phyloP scores from a whole-genome alignment of 2,329 filamentous ascomycete genomes.

The Whalleya microplaca region DNA sequence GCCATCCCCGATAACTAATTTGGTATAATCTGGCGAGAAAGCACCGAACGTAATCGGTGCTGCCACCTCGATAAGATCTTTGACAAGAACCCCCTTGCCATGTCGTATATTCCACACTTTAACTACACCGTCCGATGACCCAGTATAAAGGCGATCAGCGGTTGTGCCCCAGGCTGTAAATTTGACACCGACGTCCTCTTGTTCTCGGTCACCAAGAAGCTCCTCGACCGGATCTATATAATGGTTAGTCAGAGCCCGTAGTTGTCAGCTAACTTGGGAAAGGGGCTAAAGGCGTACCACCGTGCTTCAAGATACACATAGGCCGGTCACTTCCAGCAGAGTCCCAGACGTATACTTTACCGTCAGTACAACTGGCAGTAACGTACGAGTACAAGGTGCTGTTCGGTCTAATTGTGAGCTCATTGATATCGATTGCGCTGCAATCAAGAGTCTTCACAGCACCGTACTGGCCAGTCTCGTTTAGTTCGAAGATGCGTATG shows the following conservation, averaged over 20 bases:
- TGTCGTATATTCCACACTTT: conserved; percentile 65
- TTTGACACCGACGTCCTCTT: conserved; percentile 65
- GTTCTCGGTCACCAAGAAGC: conserved; percentile 50
- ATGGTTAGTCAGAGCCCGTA: conserved; percentile 5
- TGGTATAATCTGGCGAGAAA: conserved; percentile 60
- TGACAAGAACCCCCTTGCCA: conserved; percentile 48
- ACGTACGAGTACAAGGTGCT: conserved; percentile 54
- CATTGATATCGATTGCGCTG: conserved; percentile 63
- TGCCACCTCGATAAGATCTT: conserved; percentile 56
- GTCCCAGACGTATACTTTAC: conserved; percentile 67
- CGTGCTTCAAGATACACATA: conserved; percentile 60
- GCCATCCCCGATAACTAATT: conserved; percentile 63
- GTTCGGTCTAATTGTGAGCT: conserved; percentile 62
- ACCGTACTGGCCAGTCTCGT: conserved; percentile 42
- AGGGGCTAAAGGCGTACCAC: conserved; percentile 37
- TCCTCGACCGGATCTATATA: conserved; percentile 38
- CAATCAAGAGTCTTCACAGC: conserved; percentile 63
- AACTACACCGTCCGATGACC: conserved; percentile 64
- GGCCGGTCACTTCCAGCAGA: conserved; percentile 58
- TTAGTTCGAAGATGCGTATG: conserved; percentile 56
- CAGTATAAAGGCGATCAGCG: conserved; percentile 63
- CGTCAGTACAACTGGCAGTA: conserved; percentile 65
- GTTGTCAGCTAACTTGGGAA: conserved; percentile 39
- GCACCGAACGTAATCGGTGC: conserved; percentile 61
- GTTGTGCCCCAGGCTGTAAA: conserved; percentile 65